Evolutionary conservation across 257 asterid species (phyloP), one percentile per base, ranked within the genome.

Genomic region (Solanum dulcamara): DNA sequence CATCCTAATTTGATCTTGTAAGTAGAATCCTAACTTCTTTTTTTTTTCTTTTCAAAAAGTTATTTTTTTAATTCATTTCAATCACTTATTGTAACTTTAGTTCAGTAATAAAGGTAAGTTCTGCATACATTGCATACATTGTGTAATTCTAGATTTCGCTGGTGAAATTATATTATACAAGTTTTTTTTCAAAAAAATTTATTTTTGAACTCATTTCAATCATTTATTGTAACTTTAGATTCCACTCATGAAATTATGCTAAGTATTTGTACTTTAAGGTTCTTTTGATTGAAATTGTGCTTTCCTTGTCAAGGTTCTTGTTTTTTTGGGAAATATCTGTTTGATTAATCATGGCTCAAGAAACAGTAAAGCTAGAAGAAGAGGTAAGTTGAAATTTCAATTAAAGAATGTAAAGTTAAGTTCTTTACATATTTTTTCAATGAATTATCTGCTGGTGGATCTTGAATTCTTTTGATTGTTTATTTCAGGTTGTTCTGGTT

Each of bases 401-500:
- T 26, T 50, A 68, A 64, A 22, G 5, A 50, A 15, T 66, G 32
- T 80, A 14, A 17, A 28, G 4, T 30, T 48, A 44, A 46, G 22
- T 86, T 60, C 46, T 42, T 32, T 11, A 42, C 38, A 72, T 85
- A 60, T 15, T 17, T n/a, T 38, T 22, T 20, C 53, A 14, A 64
- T 33, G 2, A 40, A 53, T 55, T 11, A 57, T 37, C 26, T 77
- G 20, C 28, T 33, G 28, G 44, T 33, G 14, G 30, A 82, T 68
- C 79, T 33, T 35, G 85, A 42, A 14, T 37, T 53, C 4, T 35
- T 60, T 85, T 40, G 57, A 71, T 59, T 86, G 87, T 87, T 80
- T 18, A 64, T 86, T 22, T 86, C 38, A 96, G 99, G 98, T 92
- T 88, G 94, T 96, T 87, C 87, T 95, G 37, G 91, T 86, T 20